Evolutionary conservation across 2,329 filamentous ascomycete species (phyloP).

Genomic region (Phyllosticta citriasiana): DNA sequence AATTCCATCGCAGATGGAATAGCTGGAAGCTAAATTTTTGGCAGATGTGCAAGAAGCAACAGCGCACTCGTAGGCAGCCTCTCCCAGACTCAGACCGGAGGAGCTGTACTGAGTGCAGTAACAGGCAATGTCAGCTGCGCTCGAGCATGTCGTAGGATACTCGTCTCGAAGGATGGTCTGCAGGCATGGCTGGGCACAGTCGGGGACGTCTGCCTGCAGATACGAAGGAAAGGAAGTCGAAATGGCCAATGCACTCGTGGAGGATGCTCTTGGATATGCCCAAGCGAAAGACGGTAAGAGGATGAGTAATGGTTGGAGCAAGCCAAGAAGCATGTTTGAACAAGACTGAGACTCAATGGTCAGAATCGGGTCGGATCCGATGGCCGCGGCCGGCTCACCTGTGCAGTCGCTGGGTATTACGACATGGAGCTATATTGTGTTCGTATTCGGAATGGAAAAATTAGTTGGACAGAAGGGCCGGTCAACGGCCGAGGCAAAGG

Average conservation of each 20-base stretch:
- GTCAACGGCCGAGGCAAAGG: slow-evolving; percentile 20
- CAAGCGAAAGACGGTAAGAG: slow-evolving; percentile 2
- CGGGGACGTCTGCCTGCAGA: slow-evolving; percentile 36
- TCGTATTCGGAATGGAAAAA: slow-evolving; percentile 1
- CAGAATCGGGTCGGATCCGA: background rate
- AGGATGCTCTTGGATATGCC: slow-evolving; percentile 2
- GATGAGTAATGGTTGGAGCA: slow-evolving; percentile 4
- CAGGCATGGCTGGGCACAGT: slow-evolving; percentile 40
- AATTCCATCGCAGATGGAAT: slow-evolving; percentile 27
- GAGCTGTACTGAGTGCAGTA: slow-evolving; percentile 30
- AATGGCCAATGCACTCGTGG: background rate
- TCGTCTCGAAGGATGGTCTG: slow-evolving; percentile 21
- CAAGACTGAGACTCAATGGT: background rate
- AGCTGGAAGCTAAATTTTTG: slow-evolving; percentile 17
- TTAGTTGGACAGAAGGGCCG: slow-evolving; percentile 18
- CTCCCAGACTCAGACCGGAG: slow-evolving; percentile 26
- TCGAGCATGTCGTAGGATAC: slow-evolving; percentile 26
- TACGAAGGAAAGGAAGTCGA: slow-evolving; percentile 30
- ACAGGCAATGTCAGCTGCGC: slow-evolving; percentile 22
- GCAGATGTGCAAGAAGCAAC: slow-evolving; percentile 17
- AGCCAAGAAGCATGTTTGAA: slow-evolving; percentile 19
- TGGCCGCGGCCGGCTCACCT: slow-evolving; percentile 16
- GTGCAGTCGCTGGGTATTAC: slow-evolving; percentile 16
- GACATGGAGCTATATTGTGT: slow-evolving; percentile 3
- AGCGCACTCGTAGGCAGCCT: slow-evolving; percentile 28